These are phyloP conservation scores for Nicotiana tomentosiformis DNA, from an alignment of 257 asterid species.

Conservation along the genomic window DNA sequence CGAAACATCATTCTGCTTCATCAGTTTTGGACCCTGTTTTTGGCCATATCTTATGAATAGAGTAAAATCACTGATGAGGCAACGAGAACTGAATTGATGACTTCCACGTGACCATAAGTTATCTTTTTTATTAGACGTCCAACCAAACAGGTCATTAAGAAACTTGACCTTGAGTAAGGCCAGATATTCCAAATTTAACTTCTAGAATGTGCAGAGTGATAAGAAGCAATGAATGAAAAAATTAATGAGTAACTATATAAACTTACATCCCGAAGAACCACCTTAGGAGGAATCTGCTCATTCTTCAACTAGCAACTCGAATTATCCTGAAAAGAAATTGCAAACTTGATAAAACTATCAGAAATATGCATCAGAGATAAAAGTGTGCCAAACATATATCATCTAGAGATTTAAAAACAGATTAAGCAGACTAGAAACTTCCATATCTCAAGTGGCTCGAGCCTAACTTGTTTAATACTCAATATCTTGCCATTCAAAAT, in stretches of 20 bases:
- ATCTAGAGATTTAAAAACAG: not conserved
- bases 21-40: not conserved
- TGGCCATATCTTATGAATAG: not conserved
- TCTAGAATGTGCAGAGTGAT: not conserved
- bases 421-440: not conserved
- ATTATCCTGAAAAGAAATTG: not conserved
- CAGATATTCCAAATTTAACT: not conserved
- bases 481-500: not conserved
- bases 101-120: not conserved
- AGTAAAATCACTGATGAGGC: not conserved
- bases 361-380: not conserved
- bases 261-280: slow-evolving; percentile 3
- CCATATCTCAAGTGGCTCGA: not conserved
- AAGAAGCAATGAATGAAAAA: not conserved
- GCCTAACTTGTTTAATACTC: not conserved
- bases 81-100: not conserved
- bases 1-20: not conserved
- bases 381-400: not conserved
- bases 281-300: not conserved
- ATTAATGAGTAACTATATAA: not conserved
- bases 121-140: not conserved
- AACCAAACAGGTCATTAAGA: not conserved
- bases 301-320: not conserved
- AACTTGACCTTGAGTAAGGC: not conserved
- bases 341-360: not conserved